Percentiles rank a stretch among this genome's conserved stretches.
Evolutionary conservation across 2,329 filamentous ascomycete genomes (phyloP).

Genomic region (Aspergillus niger): DNA sequence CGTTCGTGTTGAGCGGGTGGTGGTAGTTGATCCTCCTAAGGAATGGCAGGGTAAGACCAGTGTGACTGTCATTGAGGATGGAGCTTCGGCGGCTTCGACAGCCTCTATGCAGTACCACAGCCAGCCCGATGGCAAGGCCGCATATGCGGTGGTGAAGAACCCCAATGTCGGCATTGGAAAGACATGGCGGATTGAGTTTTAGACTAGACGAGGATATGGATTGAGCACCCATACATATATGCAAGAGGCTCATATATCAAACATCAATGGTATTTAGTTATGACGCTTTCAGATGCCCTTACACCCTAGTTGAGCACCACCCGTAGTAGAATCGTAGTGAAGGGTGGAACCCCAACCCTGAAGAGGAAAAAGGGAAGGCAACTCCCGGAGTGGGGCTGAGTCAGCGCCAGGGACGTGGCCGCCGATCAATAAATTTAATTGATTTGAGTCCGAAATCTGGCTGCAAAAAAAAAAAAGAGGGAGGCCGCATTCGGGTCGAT

Average conservation of each 20-base stretch:
- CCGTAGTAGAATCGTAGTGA: not conserved
- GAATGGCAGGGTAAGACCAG: conserved; percentile 67
- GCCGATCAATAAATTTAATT: conserved; percentile 1
- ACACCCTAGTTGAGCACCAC: no score
- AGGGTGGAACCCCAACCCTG: not conserved
- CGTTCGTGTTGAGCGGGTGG: conserved; percentile 79
- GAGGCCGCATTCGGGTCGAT: conserved; percentile 9
- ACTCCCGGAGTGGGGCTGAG: not conserved
- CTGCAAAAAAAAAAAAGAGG: not conserved
- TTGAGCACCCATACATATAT: not conserved
- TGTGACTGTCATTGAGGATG: conserved; percentile 54
- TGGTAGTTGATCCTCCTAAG: conserved; percentile 77
- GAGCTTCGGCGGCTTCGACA: conserved; percentile 45
- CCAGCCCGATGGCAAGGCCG: conserved; percentile 56
- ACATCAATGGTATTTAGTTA: not conserved
- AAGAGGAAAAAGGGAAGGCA: not conserved
- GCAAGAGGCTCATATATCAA: not conserved
- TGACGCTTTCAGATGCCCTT: not conserved
- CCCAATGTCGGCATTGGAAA: conserved; percentile 63
- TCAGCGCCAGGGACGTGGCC: conserved; percentile 4
- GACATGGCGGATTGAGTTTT: conserved; percentile 65
- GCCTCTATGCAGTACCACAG: conserved; percentile 61
- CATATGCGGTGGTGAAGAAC: conserved; percentile 65
- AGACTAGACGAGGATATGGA: conserved; percentile 2
- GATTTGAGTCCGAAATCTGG: not conserved